Evolutionary conservation across 441 rosid species (phyloP), one percentile per base, ranked within the genome.

Genomic region (Euphorbia corollata): DNA sequence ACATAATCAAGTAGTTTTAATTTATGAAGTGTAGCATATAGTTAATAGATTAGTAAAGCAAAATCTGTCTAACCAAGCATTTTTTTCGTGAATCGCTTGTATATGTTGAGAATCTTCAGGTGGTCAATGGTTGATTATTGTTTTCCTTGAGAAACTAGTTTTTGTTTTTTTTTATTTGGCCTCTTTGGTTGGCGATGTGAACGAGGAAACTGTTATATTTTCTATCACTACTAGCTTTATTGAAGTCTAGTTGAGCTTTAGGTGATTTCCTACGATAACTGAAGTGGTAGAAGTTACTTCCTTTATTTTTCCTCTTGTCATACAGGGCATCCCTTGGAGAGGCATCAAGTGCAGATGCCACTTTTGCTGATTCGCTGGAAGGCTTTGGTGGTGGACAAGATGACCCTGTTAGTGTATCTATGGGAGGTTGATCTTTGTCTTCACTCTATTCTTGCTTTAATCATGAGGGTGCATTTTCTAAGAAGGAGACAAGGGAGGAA

Each of bases 321-420:
- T 45, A 30, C 73, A 91, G 96, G 86, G 81, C 69, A 75, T 79
- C 76, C 79, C 84, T 91, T 73, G 94, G 83, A 79, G 89, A 89
- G 71, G 87, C 94, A 16, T 84, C 84, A 58, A 73, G 66, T 70
- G 98, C 86, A n/a, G 96, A 91, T 64, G 73, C 59, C 57, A 65
- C 81, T 20, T 89, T 91, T 68, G 96, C 86, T 12, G 88, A 84
- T 72, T 83, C 92, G 63, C 79, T 89, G 63, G 92, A 89, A 84
- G 85, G 77, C 70, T 89, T 89, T 80, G 96, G 94, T 41, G 94
- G 87, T 71, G 96, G 92, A 62, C 85, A 73, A 66, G 96, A 91
- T 76, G 96, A 91, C 79, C 91, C 96, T 59, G 79, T 89, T 65
- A 86, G 94, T 76, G 85, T 86, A 62, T 89, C 96, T 30, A 86